Evolutionary conservation across 148 eudicot genomes (phyloP).

Genomic region (Simmondsia chinensis): DNA sequence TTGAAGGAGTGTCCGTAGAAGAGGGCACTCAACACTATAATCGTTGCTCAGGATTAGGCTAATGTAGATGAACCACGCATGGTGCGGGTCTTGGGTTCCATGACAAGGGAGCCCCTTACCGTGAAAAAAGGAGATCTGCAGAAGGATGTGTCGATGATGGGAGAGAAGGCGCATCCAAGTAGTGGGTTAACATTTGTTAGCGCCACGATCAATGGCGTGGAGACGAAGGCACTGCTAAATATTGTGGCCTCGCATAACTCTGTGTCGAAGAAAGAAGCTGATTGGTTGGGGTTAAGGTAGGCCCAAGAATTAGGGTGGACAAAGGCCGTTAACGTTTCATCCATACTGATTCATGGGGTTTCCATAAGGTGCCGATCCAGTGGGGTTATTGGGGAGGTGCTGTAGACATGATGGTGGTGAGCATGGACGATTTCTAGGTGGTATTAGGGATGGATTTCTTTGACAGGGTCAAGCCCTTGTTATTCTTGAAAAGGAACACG

Average conservation of each 20-base stretch:
- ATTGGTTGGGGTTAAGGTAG: background rate
- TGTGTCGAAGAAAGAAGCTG: slow-evolving; percentile 1
- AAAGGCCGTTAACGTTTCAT: slow-evolving; percentile 4
- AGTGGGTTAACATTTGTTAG: background rate
- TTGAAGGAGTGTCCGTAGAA: too few species aligned
- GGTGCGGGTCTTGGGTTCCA: too few species aligned
- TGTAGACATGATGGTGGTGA: background rate
- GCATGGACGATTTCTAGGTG: background rate
- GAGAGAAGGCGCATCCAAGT: too few species aligned
- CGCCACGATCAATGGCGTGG: background rate
- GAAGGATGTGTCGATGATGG: too few species aligned
- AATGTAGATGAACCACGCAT: too few species aligned
- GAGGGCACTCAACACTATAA: background rate
- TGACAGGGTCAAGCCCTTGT: background rate
- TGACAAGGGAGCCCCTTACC: too few species aligned
- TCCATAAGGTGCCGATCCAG: background rate
- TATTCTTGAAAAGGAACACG: too few species aligned
- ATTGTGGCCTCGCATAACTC: background rate
- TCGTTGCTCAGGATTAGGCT: background rate
- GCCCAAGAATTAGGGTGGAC: background rate
- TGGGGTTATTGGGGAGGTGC: background rate
- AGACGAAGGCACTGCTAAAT: too few species aligned
- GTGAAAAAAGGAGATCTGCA: too few species aligned
- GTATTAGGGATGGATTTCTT: background rate
- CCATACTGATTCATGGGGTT: background rate